Conservation (phyloP, 495 filamentous ascomycete genomes). For the Mytilinidion resinicola region DNA sequence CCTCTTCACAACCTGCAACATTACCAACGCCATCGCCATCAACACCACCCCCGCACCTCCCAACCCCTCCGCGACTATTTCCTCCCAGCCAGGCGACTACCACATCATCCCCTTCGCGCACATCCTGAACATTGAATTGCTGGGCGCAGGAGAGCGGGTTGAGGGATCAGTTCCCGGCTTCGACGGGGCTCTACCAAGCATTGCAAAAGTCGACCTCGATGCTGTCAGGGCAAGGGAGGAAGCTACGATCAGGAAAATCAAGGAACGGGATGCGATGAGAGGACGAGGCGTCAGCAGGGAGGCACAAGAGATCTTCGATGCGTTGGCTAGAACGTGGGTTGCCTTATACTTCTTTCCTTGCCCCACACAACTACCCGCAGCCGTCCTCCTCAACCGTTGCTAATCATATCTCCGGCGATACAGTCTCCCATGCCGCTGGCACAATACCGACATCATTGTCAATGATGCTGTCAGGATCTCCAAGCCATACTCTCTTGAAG, state of each 20-base stretch:
- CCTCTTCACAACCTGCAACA: constrained; percentile 60
- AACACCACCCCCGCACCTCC: constrained; percentile 42
- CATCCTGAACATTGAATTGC: constrained; percentile 53
- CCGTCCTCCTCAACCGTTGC: not conserved
- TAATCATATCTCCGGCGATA: not conserved
- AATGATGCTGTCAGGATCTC: constrained; percentile 58
- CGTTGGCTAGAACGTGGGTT: constrained; percentile 50
- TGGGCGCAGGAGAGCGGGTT: constrained; percentile 33
- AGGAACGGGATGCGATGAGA: constrained; percentile 48
- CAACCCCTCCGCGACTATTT: constrained; percentile 37
- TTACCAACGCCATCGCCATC: constrained; percentile 60
- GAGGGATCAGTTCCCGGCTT: constrained; percentile 21
- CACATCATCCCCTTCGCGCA: constrained; percentile 59
- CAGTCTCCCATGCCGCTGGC: constrained; percentile 56
- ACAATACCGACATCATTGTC: constrained; percentile 56
- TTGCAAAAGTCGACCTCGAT: constrained; percentile 43
- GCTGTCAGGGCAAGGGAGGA: constrained; percentile 50
- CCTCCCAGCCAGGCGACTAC: constrained; percentile 50
- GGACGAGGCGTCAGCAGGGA: constrained; percentile 60
- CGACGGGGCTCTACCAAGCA: constrained; percentile 31
- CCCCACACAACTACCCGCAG: not conserved
- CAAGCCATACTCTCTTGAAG: constrained; percentile 54
- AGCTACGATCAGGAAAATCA: constrained; percentile 47
- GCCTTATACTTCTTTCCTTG: not conserved
- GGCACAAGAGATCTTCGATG: constrained; percentile 65